Conservation (phyloP, 306 rosid genomes). For the Cicer judaicum region DNA sequence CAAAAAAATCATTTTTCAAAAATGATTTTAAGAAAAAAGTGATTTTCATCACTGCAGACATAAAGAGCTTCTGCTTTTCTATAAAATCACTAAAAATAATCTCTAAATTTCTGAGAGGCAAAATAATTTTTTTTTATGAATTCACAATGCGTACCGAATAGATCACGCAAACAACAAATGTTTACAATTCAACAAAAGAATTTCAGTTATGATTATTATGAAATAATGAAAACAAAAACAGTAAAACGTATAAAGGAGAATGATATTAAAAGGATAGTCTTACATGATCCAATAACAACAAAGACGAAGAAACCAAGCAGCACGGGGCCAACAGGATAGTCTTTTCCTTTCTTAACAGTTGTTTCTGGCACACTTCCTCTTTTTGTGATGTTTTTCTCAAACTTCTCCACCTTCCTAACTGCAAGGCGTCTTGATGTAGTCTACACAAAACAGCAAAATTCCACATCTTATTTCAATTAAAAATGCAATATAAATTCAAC, state of each 20-base stretch:
- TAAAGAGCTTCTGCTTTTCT: no score
- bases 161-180: slow-evolving; percentile 1
- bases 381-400: slow-evolving; percentile 85
- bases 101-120: no score
- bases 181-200: slow-evolving; percentile 1
- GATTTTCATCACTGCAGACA: no score
- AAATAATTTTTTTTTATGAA: no score
- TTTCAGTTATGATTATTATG: not conserved
- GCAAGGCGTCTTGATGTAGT: slow-evolving; percentile 96
- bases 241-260: not conserved
- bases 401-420: slow-evolving; percentile 86
- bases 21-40: no score
- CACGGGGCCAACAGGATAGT: slow-evolving; percentile 91
- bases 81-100: no score
- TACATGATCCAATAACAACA: slow-evolving; percentile 98
- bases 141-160: not conserved
- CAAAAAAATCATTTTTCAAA: no score
- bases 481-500: not conserved
- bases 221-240: not conserved
- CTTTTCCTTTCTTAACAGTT: slow-evolving; percentile 77
- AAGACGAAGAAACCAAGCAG: slow-evolving; percentile 94
- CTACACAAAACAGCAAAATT: slow-evolving; percentile 48
- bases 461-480: slow-evolving; percentile 34
- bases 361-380: slow-evolving; percentile 96
- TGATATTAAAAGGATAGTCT: slow-evolving; percentile 25